Percentiles rank a stretch among this genome's conserved stretches.
Conservation (phyloP, 352 stramenopile species). For the Phytopythium helicoides region DNA sequence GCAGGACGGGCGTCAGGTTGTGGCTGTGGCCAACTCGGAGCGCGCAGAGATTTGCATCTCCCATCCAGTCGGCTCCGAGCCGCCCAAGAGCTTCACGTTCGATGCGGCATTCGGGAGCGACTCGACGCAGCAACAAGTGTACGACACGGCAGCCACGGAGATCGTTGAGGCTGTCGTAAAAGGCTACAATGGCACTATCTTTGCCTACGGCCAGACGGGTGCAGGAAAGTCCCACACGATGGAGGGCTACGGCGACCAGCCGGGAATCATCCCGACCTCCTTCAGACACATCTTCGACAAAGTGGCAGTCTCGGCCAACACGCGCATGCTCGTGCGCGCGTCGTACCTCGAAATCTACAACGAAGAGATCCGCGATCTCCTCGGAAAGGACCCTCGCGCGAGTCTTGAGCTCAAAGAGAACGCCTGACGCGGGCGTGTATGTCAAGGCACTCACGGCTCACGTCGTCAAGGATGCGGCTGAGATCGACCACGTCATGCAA, state of each 20-base stretch:
- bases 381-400: conserved; percentile 79
- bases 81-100: conserved; percentile 96
- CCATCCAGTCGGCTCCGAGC: conserved; percentile 81
- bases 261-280: conserved; percentile 88
- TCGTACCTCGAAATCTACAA: conserved; percentile 99
- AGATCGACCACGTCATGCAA: conserved; percentile 92
- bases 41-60: conserved; percentile 87
- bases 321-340: conserved; percentile 95
- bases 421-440: conserved; percentile 87
- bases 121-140: conserved; percentile 94
- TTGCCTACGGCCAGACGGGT: conserved; percentile 89
- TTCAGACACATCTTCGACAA: conserved; percentile 92
- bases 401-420: conserved; percentile 92
- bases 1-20: conserved; percentile 87
- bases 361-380: conserved; percentile 95
- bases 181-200: conserved; percentile 93
- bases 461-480: conserved; percentile 86
- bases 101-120: conserved; percentile 95
- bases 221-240: conserved; percentile 90
- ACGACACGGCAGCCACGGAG: conserved; percentile 83
- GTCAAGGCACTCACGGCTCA: conserved; percentile 86
- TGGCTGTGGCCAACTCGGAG: conserved; percentile 88
- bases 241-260: conserved; percentile 77
- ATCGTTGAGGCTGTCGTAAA: conserved; percentile 92
- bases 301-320: conserved; percentile 85